A percentile compares a stretch with the other conserved stretches of the same genome.
phyloP scores from a whole-genome alignment of 2,329 filamentous ascomycete genomes.

The Triangularia setosa region DNA sequence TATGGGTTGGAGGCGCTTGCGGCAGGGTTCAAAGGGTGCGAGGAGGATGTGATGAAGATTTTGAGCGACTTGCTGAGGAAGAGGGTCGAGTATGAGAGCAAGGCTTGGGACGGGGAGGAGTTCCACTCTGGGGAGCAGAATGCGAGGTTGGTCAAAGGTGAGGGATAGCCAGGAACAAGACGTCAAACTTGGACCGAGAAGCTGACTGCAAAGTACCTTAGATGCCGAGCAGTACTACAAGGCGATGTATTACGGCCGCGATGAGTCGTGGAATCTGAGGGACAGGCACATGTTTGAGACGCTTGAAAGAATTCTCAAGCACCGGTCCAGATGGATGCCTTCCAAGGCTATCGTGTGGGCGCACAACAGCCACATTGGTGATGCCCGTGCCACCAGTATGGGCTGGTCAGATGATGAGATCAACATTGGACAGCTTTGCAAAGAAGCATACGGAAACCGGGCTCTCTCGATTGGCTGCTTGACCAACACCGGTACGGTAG shows the following conservation, averaged over 20 bases:
- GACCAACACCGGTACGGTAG: conserved; percentile 49
- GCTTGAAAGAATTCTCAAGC: conserved; percentile 40
- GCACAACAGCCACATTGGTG: conserved; percentile 51
- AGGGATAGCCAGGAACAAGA: conserved; percentile 1
- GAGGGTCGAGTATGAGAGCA: conserved; percentile 38
- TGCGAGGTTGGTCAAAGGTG: conserved; percentile 40
- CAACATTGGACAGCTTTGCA: conserved; percentile 52
- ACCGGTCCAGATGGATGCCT: conserved; percentile 30
- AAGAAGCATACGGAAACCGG: conserved; percentile 36
- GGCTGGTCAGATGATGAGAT: conserved; percentile 40
- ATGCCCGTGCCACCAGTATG: conserved; percentile 50
- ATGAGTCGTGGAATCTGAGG: conserved; percentile 48
- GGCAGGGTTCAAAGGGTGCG: conserved; percentile 41
- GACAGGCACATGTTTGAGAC: conserved; percentile 51
- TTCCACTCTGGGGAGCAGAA: conserved; percentile 49
- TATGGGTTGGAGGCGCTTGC: conserved; percentile 43
- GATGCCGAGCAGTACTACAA: conserved; percentile 51
- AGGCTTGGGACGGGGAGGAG: conserved; percentile 39
- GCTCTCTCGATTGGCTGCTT: conserved; percentile 38
- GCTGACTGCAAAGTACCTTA: conserved; percentile 2
- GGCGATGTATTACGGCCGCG: conserved; percentile 47
- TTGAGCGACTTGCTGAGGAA: conserved; percentile 40
- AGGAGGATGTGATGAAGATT: conserved; percentile 42
- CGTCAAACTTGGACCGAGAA: background rate
- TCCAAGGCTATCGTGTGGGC: conserved; percentile 51